phyloP scores from a whole-genome alignment of 2,329 filamentous ascomycete species.

The Hypomyces perniciosus region DNA sequence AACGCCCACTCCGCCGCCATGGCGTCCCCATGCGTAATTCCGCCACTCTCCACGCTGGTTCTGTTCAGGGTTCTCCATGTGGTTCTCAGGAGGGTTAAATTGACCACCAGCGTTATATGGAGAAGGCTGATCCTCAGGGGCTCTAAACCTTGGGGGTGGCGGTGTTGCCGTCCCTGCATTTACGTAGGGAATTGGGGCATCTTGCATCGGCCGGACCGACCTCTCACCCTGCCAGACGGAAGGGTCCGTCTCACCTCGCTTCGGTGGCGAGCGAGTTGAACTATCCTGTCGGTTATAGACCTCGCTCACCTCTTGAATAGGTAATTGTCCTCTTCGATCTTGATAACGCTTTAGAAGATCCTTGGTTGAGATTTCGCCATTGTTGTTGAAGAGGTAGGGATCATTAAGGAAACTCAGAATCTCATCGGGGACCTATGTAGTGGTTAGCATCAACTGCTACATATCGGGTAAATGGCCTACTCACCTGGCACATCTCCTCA shows the following conservation, averaged over 20 bases:
- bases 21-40: conserved; percentile 50
- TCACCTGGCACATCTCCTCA: conserved; percentile 94
- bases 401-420: conserved; percentile 82
- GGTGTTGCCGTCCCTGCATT: conserved; percentile 40
- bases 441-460: conserved; percentile 20
- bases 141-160: conserved; percentile 43
- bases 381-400: conserved; percentile 71
- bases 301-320: conserved; percentile 55
- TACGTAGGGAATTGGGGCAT: conserved; percentile 41
- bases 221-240: conserved; percentile 77
- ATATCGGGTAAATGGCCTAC: conserved; percentile 22
- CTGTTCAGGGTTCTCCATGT: conserved; percentile 34
- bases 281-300: conserved; percentile 53
- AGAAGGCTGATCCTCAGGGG: conserved; percentile 40
- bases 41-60: conserved; percentile 50
- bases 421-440: conserved; percentile 77
- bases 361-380: conserved; percentile 87
- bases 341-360: conserved; percentile 94
- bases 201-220: conserved; percentile 72
- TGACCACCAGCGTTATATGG: conserved; percentile 36
- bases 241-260: conserved; percentile 80
- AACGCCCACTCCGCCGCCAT: conserved; percentile 44
- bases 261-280: conserved; percentile 47
- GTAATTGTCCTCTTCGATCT: conserved; percentile 58
- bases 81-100: conserved; percentile 39